Conservation (phyloP, 1,284 basidiomycete genomes). For the Vanrija humicola region DNA sequence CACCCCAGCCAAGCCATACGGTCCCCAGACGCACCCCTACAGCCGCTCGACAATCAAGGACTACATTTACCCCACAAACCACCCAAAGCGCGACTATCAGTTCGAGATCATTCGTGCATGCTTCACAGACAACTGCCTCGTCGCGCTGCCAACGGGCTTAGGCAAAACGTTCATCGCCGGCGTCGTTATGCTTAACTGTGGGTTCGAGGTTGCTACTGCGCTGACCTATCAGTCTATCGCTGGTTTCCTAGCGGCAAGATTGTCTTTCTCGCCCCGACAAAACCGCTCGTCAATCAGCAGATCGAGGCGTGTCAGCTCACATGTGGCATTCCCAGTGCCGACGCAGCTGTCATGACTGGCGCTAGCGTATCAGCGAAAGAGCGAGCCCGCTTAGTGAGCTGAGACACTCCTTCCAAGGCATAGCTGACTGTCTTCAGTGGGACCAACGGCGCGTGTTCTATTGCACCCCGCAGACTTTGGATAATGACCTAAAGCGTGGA, state of each 20-base stretch:
- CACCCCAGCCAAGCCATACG: conserved; percentile 30
- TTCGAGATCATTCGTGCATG: conserved; percentile 85
- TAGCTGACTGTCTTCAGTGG: conserved; percentile 34
- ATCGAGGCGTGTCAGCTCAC: conserved; percentile 87
- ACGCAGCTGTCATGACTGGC: conserved; percentile 86
- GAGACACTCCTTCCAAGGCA: not conserved
- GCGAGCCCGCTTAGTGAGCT: conserved; percentile 62
- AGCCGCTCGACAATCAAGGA: conserved; percentile 75
- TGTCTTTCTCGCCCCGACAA: conserved; percentile 92
- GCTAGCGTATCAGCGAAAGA: conserved; percentile 48
- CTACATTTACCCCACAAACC: conserved; percentile 91
- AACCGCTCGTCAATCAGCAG: conserved; percentile 92
- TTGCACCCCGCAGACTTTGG: conserved; percentile 94
- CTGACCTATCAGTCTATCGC: conserved; percentile 62
- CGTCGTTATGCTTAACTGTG: conserved; percentile 91
- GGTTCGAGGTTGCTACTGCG: conserved; percentile 29
- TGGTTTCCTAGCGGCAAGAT: conserved; percentile 95
- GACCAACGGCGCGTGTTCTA: conserved; percentile 83
- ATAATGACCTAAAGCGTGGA: conserved; percentile 75
- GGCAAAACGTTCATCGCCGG: conserved; percentile 99
- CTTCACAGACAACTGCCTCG: conserved; percentile 89
- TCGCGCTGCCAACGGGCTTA: conserved; percentile 90
- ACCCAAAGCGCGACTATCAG: conserved; percentile 86
- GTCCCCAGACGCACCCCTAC: conserved; percentile 70
- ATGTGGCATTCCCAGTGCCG: conserved; percentile 86